Conservation (phyloP, 179 eudicot genomes). For the Amaranthus tricolor region DNA sequence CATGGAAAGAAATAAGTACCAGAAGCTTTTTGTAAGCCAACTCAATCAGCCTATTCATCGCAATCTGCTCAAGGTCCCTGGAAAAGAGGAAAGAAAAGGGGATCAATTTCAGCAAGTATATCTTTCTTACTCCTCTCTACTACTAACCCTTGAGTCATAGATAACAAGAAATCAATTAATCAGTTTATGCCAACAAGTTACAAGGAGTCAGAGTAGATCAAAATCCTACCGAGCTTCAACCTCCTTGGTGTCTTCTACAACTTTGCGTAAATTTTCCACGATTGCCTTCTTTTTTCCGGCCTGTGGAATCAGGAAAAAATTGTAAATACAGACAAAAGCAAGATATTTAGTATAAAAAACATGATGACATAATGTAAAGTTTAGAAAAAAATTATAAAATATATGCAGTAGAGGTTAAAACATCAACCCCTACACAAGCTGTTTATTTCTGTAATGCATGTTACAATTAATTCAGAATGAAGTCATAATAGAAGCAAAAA, state of each 20-base stretch:
- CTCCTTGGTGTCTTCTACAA: conserved; percentile 40
- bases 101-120: conserved; percentile 4
- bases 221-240: conserved; percentile 47
- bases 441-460: background rate
- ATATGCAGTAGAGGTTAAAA: background rate
- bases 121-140: background rate
- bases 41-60: conserved; percentile 70
- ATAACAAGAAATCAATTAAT: too few relatives aligned
- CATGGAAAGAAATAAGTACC: conserved; percentile 41
- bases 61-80: conserved; percentile 78
- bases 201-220: too few relatives aligned
- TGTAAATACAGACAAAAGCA: background rate
- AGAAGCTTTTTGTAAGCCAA: conserved; percentile 68
- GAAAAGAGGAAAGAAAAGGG: conserved; percentile 14
- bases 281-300: conserved; percentile 49
- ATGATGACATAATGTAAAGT: background rate
- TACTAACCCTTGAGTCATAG: too few relatives aligned
- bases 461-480: background rate
- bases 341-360: background rate
- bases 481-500: too few relatives aligned
- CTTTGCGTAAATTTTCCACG: conserved; percentile 49
- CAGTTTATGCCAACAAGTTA: too few relatives aligned
- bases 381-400: background rate
- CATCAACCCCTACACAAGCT: background rate
- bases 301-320: conserved; percentile 33